Evolutionary conservation across 768 basidiomycete genomes (phyloP).

Genomic region (Boletus pseudopeckii): DNA sequence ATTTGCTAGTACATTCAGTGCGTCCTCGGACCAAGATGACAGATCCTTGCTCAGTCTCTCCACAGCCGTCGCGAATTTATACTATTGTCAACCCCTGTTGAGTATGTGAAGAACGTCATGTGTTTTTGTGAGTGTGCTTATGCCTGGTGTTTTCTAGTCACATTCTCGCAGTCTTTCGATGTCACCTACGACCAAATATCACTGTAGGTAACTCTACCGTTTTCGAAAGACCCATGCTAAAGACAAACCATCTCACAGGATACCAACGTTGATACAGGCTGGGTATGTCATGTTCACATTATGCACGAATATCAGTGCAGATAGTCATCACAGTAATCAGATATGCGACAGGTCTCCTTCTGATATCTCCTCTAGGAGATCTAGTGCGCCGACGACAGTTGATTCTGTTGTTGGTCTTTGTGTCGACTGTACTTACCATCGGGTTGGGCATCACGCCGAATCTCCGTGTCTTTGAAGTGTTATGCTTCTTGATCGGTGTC

Average conservation of each 20-base stretch:
- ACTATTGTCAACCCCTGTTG: slow-evolving; percentile 79
- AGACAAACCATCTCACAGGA: slow-evolving; percentile 33
- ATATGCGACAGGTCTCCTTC: slow-evolving; percentile 67
- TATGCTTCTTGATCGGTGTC: slow-evolving; percentile 71
- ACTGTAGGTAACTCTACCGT: slow-evolving; percentile 14
- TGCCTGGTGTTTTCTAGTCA: slow-evolving; percentile 15
- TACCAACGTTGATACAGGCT: slow-evolving; percentile 65
- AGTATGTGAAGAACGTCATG: slow-evolving; percentile 39
- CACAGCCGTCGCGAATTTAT: slow-evolving; percentile 68
- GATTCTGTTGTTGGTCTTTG: slow-evolving; percentile 52
- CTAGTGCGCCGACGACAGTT: slow-evolving; percentile 73
- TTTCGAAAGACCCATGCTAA: neutral
- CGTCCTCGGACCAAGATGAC: neutral
- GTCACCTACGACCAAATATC: slow-evolving; percentile 38
- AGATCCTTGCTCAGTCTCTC: neutral
- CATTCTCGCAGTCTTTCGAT: slow-evolving; percentile 39
- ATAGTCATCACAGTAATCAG: slow-evolving; percentile 31
- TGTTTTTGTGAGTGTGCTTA: neutral
- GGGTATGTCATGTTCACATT: slow-evolving; percentile 41
- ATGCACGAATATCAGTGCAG: neutral
- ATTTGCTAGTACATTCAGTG: slow-evolving; percentile 50
- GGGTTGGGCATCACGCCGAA: slow-evolving; percentile 63
- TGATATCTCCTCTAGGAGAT: slow-evolving; percentile 83
- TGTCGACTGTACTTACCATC: slow-evolving; percentile 60
- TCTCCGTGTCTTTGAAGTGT: slow-evolving; percentile 57